Base-by-base conservation (phyloP, 2,329 filamentous ascomycete genomes). In the Tolypocladium ophioglossoides region DNA sequence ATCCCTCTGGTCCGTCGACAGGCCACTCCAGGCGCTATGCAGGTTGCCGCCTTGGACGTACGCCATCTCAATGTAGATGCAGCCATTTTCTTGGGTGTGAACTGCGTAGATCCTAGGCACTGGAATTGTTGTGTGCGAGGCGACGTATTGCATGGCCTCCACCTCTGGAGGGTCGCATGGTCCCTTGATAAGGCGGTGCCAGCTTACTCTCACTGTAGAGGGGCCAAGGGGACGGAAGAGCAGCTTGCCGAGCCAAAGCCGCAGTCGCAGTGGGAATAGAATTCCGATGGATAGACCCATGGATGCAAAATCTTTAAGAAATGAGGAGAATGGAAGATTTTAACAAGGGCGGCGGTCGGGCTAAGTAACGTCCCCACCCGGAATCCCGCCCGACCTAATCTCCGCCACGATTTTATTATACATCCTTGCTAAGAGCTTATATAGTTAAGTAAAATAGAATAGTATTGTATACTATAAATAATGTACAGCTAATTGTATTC, bases 91-190 rank as follows among this genome's bases (percentile, higher is more conserved):
- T 4, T 56, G 11, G 4, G 52, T 62, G 51, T 66, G 63, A 32
- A 64, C 52, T 5, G 55, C 58, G 39, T 63, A 61, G 24, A 69
- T 10, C 35, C 51, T 62, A 24, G 64, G 65, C 1, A 69, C 52
- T 9, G 66, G 66, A 35, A 68, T 58, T 3, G 51, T 52, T 34
- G 65, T 67, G 50, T 66, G 56, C 48, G 48, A 35, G 39, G 63
- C 59, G 52, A 68, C 54, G 50, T 67, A 68, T 51, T 62, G 60
- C 61, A 68, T 63, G 14, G 63, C 65, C 51, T 66, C 64, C 5
- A 67, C 55, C 56, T 68, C 64, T 1, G 61, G 52, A 6, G 62
- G 64, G 20, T 58, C 53, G 52, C 63, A 64, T 58, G 64, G 65
- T 54, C 64, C 63, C 53, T 66, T 66, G 55, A 66, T 63, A 51